Evolutionary conservation across 345 rosid genomes (phyloP), one percentile per base, ranked within the genome.

Genomic region (Brassica incana): DNA sequence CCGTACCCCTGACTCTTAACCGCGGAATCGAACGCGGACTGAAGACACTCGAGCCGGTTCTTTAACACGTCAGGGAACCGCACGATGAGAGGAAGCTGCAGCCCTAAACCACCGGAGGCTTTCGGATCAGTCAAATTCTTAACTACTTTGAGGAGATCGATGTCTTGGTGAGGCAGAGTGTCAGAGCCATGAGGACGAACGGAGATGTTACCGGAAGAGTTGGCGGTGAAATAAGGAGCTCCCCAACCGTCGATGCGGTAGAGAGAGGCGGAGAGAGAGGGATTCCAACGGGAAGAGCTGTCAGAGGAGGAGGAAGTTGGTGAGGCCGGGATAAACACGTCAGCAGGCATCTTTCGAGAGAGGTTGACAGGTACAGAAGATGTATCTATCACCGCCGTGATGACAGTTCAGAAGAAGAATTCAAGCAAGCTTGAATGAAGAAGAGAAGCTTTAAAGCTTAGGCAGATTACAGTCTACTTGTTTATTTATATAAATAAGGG

Each of bases 51-150:
- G 9, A 96, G 90, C 58, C 99, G 83, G 84, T 91, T 88, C 86
- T 92, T 91, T 67, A 93, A 91, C 4, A 96, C 90, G 30, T 93
- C 97, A 2, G 99, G 99, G 35, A 95, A 75, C 1, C 99, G 90
- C 2, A 91, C 80, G 54, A 93, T 74, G 8, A 95, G 87, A 0
- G 98, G 99, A 61, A 93, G 88, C 83, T 88, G 97, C 64, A 95
- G 83, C 9, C 97, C 99, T 2, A 96, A 89, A 14, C 99, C 98
- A 4, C 99, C 94, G 9, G 64, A 73, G 9, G 89, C 74, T 83
- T 90, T 90, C 6, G 94, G 92, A 88, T 90, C 92, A 29, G 97
- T 87, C n/a, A 68, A 97, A 67, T 92, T 92, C 85, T 88, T 93
- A n/a, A 96, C 92, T 11, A 93, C 81, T 76, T 96, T 93, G 35